A percentile compares a stretch with the other conserved stretches of the same genome.
Evolutionary conservation across 345 rosid genomes (phyloP).

Genomic region (Gossypium ekmanianum): DNA sequence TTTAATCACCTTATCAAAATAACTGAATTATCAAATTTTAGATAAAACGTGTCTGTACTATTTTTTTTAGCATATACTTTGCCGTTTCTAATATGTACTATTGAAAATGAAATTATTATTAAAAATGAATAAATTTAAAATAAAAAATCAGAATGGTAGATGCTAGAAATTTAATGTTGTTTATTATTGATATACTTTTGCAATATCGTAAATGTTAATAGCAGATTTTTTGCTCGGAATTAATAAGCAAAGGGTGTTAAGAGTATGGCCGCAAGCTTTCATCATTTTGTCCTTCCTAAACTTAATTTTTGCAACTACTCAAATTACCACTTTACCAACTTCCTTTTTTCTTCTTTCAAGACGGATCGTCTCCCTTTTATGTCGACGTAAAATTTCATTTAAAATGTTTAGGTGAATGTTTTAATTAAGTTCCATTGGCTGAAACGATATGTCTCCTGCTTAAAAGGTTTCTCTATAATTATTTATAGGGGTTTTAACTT

Average conservation of each 20-base stretch:
- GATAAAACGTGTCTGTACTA: rapidly evolving
- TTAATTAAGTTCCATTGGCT: neutral
- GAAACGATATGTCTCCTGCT: neutral
- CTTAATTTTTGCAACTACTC: neutral
- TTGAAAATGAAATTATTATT: no score
- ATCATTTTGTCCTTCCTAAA: neutral
- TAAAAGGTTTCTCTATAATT: neutral
- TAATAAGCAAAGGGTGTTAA: neutral
- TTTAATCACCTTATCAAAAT: no score
- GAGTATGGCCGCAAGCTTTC: neutral
- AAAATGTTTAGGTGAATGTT: neutral
- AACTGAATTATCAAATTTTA: rapidly evolving
- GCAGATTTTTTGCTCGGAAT: neutral
- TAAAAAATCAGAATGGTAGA: neutral
- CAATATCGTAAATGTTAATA: no score
- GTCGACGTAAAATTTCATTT: neutral
- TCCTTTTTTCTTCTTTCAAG: neutral
- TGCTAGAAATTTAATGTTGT: neutral
- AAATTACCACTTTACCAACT: neutral
- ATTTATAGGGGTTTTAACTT: no score
- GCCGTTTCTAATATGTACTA: no score
- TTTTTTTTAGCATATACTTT: no score
- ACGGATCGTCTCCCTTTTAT: neutral
- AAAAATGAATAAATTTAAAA: neutral
- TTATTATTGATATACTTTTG: neutral